A percentile compares a stretch with the other conserved stretches of the same genome.
Evolutionary conservation across 1,139 yeast species (phyloP).

Genomic region (Taphrina wiesneri): DNA sequence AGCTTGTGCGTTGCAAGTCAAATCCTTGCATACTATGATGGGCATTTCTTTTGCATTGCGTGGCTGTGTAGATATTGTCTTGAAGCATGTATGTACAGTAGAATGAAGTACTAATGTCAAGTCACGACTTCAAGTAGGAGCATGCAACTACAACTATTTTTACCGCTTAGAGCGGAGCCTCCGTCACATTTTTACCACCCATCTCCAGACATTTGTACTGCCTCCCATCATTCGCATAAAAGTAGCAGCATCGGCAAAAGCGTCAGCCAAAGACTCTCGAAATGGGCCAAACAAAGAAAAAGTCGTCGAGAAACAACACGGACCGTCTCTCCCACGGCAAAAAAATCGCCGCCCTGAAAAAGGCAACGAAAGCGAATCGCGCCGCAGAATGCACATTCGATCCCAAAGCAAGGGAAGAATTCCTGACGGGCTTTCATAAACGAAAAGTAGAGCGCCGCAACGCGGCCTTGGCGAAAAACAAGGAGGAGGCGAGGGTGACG

Average conservation of each 20-base stretch:
- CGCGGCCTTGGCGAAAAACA: slow-evolving; percentile 70
- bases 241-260: too few species aligned
- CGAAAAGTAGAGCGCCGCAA: slow-evolving; percentile 85
- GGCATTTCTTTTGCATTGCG: background rate
- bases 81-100: background rate
- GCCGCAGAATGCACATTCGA: slow-evolving; percentile 33
- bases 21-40: too few species aligned
- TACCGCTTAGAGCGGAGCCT: background rate
- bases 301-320: slow-evolving; percentile 16
- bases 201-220: background rate
- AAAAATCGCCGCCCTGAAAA: slow-evolving; percentile 20
- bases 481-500: slow-evolving; percentile 73
- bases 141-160: too few species aligned
- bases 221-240: too few species aligned
- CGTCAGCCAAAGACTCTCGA: background rate
- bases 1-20: too few species aligned
- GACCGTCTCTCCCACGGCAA: slow-evolving; percentile 27
- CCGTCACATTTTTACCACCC: background rate
- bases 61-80: background rate
- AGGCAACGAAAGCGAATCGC: slow-evolving; percentile 2
- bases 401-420: slow-evolving; percentile 51
- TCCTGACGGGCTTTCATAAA: slow-evolving; percentile 92
- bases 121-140: too few species aligned
- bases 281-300: background rate
- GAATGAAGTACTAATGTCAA: background rate